phyloP scores from a whole-genome alignment of 768 basidiomycete genomes.

The Phlegmacium glaucopus region DNA sequence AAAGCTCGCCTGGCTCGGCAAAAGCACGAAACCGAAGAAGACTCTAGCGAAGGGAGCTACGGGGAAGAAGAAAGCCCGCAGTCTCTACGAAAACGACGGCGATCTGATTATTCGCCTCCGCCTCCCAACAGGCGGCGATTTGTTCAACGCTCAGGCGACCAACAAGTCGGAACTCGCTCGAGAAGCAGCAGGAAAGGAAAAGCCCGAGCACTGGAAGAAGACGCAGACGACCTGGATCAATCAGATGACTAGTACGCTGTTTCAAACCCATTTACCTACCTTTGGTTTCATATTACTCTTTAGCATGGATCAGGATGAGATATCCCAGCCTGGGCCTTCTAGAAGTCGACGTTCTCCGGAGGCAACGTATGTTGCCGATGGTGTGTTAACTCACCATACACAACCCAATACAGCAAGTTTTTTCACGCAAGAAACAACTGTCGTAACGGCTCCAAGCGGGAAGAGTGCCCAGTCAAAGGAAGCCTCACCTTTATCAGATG shows the following conservation, averaged over 20 bases:
- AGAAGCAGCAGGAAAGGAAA: conserved; percentile 4
- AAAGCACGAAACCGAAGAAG: neutral
- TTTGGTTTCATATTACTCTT: neutral
- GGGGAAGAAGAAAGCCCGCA: conserved; percentile 7
- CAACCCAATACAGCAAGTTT: neutral
- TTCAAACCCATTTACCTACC: neutral
- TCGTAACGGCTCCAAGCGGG: neutral
- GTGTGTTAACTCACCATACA: neutral
- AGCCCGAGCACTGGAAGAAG: conserved; percentile 4
- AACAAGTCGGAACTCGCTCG: neutral
- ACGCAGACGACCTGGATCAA: conserved; percentile 2
- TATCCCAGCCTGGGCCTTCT: conserved; percentile 6
- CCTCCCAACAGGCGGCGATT: conserved; percentile 1
- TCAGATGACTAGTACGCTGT: neutral
- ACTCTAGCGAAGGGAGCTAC: conserved; percentile 5
- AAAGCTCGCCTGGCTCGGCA: neutral
- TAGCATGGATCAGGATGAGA: neutral
- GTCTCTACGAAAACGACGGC: conserved; percentile 2
- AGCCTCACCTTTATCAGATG: neutral
- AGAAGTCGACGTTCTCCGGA: conserved; percentile 7
- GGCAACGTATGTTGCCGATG: conserved; percentile 7
- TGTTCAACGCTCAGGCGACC: neutral
- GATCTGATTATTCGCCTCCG: neutral
- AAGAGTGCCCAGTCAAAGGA: neutral
- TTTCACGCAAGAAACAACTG: conserved; percentile 11